Percentiles rank a stretch among this genome's conserved stretches.
phyloP scores from a whole-genome alignment of 2,329 filamentous ascomycete species.

The Aspergillus fischeri region DNA sequence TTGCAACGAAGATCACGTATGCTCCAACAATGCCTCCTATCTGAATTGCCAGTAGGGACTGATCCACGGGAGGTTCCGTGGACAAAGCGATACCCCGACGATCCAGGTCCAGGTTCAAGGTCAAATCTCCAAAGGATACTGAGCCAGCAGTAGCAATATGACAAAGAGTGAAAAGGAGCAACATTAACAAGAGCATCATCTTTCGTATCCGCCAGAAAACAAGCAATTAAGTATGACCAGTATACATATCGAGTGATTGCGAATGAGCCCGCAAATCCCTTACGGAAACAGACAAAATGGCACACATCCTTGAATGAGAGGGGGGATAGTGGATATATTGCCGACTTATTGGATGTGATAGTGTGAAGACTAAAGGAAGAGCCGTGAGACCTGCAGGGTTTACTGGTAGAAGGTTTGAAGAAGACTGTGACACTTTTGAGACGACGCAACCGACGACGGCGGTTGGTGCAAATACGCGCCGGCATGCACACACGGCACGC shows the following conservation, averaged over 20 bases:
- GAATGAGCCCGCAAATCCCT: constrained; percentile 25
- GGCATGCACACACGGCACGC: constrained; percentile 3
- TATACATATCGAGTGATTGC: constrained; percentile 17
- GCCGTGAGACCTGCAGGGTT: neutral
- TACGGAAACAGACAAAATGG: constrained; percentile 15
- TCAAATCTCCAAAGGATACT: constrained; percentile 7
- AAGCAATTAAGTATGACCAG: constrained; percentile 17
- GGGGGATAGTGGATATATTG: constrained; percentile 16
- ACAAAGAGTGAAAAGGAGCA: constrained; percentile 6
- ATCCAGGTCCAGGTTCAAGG: constrained; percentile 4
- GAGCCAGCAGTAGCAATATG: constrained; percentile 13
- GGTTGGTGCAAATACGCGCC: constrained; percentile 6
- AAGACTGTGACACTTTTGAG: neutral
- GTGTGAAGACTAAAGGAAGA: constrained; percentile 17
- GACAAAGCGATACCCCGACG: constrained; percentile 10
- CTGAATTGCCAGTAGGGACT: constrained; percentile 68
- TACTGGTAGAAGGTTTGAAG: neutral
- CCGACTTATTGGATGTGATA: constrained; percentile 25
- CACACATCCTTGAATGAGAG: constrained; percentile 18
- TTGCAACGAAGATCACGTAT: constrained; percentile 72
- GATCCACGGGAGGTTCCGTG: constrained; percentile 48
- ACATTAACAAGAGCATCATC: constrained; percentile 11
- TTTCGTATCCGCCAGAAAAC: constrained; percentile 7
- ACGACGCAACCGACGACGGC: neutral
- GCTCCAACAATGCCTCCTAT: constrained; percentile 79